Evolutionary conservation across 371 early-diverging fungal genomes (phyloP).

Genomic region (Paraphysoderma sedebokerense): DNA sequence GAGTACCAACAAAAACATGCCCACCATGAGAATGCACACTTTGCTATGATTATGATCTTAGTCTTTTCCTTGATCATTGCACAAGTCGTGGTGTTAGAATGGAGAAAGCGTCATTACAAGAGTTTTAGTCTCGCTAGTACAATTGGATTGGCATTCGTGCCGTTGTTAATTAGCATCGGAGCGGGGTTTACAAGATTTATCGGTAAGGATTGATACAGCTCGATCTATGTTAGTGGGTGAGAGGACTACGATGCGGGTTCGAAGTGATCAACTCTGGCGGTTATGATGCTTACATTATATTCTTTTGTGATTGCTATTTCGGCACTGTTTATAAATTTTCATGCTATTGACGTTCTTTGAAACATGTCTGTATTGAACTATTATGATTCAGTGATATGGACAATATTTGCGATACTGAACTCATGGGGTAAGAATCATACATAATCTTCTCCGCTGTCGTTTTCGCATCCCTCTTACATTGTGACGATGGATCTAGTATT

Average conservation of each 20-base stretch:
- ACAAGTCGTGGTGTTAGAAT: slow-evolving; percentile 52
- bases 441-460: background rate
- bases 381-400: slow-evolving; percentile 9
- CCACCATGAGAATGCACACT: slow-evolving; percentile 51
- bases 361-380: slow-evolving; percentile 5
- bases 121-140: slow-evolving; percentile 60
- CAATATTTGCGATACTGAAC: slow-evolving; percentile 13
- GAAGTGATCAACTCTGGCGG: no score
- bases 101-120: slow-evolving; percentile 56
- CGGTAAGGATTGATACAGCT: background rate
- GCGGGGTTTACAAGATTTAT: slow-evolving; percentile 17
- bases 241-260: slow-evolving; percentile 8
- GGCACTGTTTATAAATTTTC: no score
- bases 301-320: no score
- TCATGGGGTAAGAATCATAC: slow-evolving; percentile 11
- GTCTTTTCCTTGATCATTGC: slow-evolving; percentile 44
- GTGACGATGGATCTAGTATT: background rate
- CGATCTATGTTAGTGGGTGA: background rate
- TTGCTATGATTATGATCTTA: slow-evolving; percentile 60
- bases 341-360: no score
- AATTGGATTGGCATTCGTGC: slow-evolving; percentile 53
- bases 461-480: background rate
- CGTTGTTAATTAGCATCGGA: slow-evolving; percentile 26
- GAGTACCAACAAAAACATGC: slow-evolving; percentile 15
- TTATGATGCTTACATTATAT: no score